Base-by-base conservation (phyloP, 1,284 basidiomycete species). In the Boletus holoroseus region DNA sequence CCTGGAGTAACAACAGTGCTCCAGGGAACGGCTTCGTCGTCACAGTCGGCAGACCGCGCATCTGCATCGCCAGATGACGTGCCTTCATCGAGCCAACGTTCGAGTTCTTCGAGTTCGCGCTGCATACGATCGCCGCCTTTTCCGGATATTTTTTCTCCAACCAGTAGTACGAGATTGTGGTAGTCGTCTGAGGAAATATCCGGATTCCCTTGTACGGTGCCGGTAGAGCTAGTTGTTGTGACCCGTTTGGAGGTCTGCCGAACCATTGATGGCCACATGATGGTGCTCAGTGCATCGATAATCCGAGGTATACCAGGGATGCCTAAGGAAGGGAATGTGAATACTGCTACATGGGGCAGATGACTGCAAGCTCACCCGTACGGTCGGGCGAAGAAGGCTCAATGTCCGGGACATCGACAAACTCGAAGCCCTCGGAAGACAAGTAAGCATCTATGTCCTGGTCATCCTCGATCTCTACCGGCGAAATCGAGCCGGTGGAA, bases 261-360 rank as follows among this genome's bases (percentile, higher is more conserved):
- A 37, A 78, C 66, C 77, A 91, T 82, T 0, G 83, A 83, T 3
- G 88, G 84, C 88, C 88, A 91, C 83, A 91, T 88, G 58, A 91
- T 82, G 1, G 87, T 88, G 63, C 86, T 85, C 35, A 91, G 69
- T 7, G 88, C 85, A 62, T 89, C 87, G 15, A 87, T 58, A 11
- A 89, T 81, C 22, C 88, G 79, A 34, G 78, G 76, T 22, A 88
- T 73, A 7, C 81, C 76, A 15, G 77, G 79, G 36, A 83, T 74
- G 22, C 72, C 83, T 83, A 51, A 32, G 42, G 12, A 45, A 30
- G 30, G 40, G 13, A 37, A 34, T n/a, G 31, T 51, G 28, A 54
- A 54, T 38, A 50, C 31, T 36, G 9, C 0, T 20, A 13, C 13
- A 20, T 6, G 18, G 22, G 6, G 7, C 37, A 31, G 51, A 55